These are phyloP conservation scores for Vanrija pseudolonga DNA, from an alignment of 1,284 basidiomycete species.

Conservation along the genomic window DNA sequence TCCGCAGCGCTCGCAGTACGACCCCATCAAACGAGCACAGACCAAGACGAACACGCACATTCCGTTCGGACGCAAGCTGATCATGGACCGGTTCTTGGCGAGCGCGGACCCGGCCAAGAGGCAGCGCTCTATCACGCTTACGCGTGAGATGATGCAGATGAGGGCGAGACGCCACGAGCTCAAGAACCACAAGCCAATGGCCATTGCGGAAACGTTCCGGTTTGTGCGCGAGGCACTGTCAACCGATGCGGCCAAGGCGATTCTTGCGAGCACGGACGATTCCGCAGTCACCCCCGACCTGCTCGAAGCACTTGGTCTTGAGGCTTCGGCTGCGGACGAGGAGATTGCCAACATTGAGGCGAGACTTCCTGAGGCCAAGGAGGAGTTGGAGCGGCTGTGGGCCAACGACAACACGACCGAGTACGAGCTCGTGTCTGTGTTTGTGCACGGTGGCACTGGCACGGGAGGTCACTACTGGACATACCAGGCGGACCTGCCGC, in stretches of 20 bases:
- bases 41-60: conserved; percentile 97
- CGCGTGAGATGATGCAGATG: conserved; percentile 60
- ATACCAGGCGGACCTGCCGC: conserved; percentile 46
- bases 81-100: conserved; percentile 88
- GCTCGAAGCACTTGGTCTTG: conserved; percentile 47
- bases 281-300: conserved; percentile 25
- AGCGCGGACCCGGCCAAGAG: conserved; percentile 67
- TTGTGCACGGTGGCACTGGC: conserved; percentile 82
- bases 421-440: conserved; percentile 91
- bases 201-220: conserved; percentile 30
- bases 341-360: conserved; percentile 65
- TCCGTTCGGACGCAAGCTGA: conserved; percentile 79
- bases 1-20: conserved; percentile 87
- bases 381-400: conserved; percentile 75
- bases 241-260: conserved; percentile 38
- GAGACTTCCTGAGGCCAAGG: conserved; percentile 59
- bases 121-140: conserved; percentile 64
- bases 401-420: conserved; percentile 61
- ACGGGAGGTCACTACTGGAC: conserved; percentile 49
- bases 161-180: conserved; percentile 65
- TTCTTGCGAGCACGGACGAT: conserved; percentile 1
- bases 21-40: conserved; percentile 60
- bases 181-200: conserved; percentile 52
- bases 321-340: conserved; percentile 56
- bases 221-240: conserved; percentile 29